Conservation (phyloP, 306 rosid genomes). For the Rosa chinensis region DNA sequence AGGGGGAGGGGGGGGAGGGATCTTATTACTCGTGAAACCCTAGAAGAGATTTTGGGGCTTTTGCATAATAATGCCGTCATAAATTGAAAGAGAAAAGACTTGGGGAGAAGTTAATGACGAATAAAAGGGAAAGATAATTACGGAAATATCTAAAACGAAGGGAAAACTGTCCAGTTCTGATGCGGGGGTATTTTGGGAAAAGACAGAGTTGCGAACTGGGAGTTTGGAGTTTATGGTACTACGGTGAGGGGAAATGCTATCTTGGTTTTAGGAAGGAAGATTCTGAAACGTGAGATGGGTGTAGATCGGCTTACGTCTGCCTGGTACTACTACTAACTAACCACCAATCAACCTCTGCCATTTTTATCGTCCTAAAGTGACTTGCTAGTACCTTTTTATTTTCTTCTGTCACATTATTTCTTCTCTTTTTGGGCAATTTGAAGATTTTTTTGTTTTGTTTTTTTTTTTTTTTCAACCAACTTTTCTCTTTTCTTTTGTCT, state of each 20-base stretch:
- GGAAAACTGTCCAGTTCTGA: constrained; percentile 3
- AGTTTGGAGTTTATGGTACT: background rate
- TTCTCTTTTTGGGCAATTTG: background rate
- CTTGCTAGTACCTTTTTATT: background rate
- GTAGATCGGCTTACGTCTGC: background rate
- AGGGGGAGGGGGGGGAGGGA: constrained; percentile 21
- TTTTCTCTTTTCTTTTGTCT: too few species aligned
- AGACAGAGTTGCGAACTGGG: background rate
- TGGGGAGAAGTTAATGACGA: background rate
- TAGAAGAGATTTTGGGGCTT: constrained; percentile 33
- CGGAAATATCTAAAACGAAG: constrained; percentile 3
- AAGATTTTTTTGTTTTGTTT: too few species aligned
- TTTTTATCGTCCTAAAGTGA: background rate
- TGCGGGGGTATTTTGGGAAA: constrained; percentile 35
- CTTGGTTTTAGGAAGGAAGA: background rate
- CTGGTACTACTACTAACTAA: too few species aligned
- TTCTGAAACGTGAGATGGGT: constrained; percentile 14
- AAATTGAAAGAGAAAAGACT: constrained; percentile 23
- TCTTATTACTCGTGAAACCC: constrained; percentile 46
- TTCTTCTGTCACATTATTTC: background rate
- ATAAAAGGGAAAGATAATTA: background rate
- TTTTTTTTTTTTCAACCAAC: too few species aligned
- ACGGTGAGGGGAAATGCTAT: too few species aligned
- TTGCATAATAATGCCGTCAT: constrained; percentile 30
- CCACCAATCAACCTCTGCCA: constrained; percentile 11